These are phyloP conservation scores for Clitocybe nebularis DNA, from an alignment of 1,284 basidiomycete species.

Conservation along the genomic window DNA sequence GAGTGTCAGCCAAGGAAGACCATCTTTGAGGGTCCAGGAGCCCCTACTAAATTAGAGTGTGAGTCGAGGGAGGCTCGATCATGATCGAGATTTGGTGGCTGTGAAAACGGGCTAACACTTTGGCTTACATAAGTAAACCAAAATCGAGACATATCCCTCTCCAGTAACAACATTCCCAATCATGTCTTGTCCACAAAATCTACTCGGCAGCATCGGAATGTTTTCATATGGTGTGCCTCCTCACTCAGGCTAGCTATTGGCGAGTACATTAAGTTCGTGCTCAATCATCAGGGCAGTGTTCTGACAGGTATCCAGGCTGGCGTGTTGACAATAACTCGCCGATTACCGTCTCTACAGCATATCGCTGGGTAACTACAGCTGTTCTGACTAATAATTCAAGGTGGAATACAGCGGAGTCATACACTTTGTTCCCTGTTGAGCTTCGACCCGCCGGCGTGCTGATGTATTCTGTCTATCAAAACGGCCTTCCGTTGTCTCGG, in stretches of 20 bases:
- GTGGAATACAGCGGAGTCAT: slow-evolving; percentile 1
- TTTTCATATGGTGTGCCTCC: slow-evolving; percentile 11
- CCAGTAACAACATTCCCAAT: slow-evolving; percentile 5
- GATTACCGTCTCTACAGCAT: slow-evolving; percentile 10
- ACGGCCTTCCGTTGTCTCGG: slow-evolving; percentile 8
- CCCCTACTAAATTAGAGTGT: too few relatives aligned
- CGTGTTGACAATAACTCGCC: slow-evolving; percentile 11
- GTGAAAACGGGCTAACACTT: too few relatives aligned
- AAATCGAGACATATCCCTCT: too few relatives aligned
- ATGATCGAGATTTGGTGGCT: too few relatives aligned
- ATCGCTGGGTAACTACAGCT: slow-evolving; percentile 10
- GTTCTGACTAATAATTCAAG: not conserved
- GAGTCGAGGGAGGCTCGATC: too few relatives aligned
- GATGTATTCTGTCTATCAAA: slow-evolving; percentile 5
- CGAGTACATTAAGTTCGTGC: slow-evolving; percentile 5
- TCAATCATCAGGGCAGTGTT: slow-evolving; percentile 1
- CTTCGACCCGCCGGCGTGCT: slow-evolving; percentile 6
- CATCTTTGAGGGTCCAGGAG: too few relatives aligned
- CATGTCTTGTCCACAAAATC: slow-evolving; percentile 13
- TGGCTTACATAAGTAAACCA: too few relatives aligned
- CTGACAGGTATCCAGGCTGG: slow-evolving; percentile 10
- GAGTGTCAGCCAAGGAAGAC: too few relatives aligned
- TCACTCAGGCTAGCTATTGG: slow-evolving; percentile 8
- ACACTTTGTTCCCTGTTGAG: slow-evolving; percentile 6
- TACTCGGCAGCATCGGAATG: slow-evolving; percentile 10